Conservation (phyloP, 2,329 filamentous ascomycete species). For the Xylariaceae sp. region DNA sequence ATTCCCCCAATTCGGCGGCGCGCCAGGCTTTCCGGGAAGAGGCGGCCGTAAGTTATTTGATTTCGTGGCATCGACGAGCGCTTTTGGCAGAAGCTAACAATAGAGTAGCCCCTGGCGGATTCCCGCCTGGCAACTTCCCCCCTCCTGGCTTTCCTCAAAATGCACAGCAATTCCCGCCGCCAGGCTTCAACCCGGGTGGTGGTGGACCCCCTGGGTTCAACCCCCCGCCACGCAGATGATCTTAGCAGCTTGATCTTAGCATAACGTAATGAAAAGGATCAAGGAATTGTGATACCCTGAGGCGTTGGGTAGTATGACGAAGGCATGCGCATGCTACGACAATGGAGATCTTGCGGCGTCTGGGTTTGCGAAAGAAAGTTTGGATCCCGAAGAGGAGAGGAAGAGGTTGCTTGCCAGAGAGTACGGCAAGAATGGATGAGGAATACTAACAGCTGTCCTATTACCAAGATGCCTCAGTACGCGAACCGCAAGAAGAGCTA, state of each 20-base stretch:
- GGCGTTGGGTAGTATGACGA: no score
- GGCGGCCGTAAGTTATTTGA: slow-evolving; percentile 48
- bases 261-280: slow-evolving; percentile 8
- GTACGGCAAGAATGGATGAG: no score
- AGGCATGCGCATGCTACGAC: no score
- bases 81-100: slow-evolving; percentile 14
- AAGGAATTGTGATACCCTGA: slow-evolving; percentile 17
- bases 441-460: no score
- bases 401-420: no score
- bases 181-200: slow-evolving; percentile 48
- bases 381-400: no score
- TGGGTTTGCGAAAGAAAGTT: no score
- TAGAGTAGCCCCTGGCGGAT: slow-evolving; percentile 25
- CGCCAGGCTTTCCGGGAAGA: slow-evolving; percentile 48
- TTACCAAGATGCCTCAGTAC: no score
- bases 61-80: neutral
- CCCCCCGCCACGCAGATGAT: slow-evolving; percentile 60
- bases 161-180: slow-evolving; percentile 43
- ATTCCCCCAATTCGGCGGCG: slow-evolving; percentile 50
- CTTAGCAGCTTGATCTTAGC: neutral
- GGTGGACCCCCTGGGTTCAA: slow-evolving; percentile 69
- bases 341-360: no score
- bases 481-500: no score
- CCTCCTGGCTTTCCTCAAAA: slow-evolving; percentile 41
- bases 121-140: slow-evolving; percentile 40